Evolutionary conservation across 768 basidiomycete genomes (phyloP), one percentile per base, ranked within the genome.

Genomic region (Suillus hirtellus): DNA sequence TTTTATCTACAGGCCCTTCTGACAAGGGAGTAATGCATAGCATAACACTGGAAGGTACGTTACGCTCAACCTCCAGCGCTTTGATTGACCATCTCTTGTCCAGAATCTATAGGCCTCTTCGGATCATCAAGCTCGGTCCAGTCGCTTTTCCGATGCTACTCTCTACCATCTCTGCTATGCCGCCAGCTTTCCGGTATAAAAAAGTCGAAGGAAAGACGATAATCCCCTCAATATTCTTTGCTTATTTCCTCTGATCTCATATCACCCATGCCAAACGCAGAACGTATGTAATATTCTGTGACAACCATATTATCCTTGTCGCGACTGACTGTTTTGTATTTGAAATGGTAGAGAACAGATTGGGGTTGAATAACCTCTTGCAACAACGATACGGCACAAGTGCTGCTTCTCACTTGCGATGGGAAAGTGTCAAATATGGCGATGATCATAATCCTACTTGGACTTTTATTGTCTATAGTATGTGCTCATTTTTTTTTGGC

Each of bases 281-380:
- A 40, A 24, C 15, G 55, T 56, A 40, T 40, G 55, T 27, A 8
- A 10, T 56, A 0, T 4, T 40, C 15, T 56, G 17, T 8, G 10
- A 9, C 9, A 40, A 38, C 15, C 5, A 9, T 21, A 21, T 21
- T 55, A n/a, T 55, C 7, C 49, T 53, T 34, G 10, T 19, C 11
- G 34, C 38, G 15, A 24, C 55, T 56, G 38, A 56, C 55, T 38
- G 15, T 19, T 38, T 37, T 11, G 4, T 24, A 10, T 56, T 21
- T 56, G 8, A 14, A 17, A 24, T 38, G 14, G 9, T 17, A 56
- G 55, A 56, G 15, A 40, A 40, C 37, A 56, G 73, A 19, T 66
- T 74, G 73, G 63, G 68, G 46, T 52, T 74, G 37, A 74, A 74
- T 60, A 74, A 74, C 68, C 74, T 52, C 40, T 72, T 75, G 42